Evolutionary conservation across 257 asterid species (phyloP), one percentile per base, ranked within the genome.

Genomic region (Nicotiana obtusifolia): DNA sequence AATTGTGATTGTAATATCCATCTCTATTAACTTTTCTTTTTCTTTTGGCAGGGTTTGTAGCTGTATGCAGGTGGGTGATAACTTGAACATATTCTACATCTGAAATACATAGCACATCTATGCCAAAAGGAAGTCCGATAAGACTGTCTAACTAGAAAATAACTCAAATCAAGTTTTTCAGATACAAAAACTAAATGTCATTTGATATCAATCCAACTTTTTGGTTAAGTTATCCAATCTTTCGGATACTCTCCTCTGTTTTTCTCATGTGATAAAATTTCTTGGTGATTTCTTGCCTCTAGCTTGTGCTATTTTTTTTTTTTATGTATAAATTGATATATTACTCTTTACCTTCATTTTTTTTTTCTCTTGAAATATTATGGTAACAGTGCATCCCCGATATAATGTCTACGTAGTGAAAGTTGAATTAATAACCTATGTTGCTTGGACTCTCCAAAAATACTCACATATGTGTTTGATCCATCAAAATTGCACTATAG

Each of bases 21-120:
- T 57, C 26, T 75, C 82, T 69, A 30, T 28, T 61, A 14, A 64
- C 24, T 37, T 28, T 26, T 19, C 78, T 65, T 44, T 62, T 81
- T 64, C 66, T 37, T 56, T 60, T 82, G 73, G 57, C 89, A 89
- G 92, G 75, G 89, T 89, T 75, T 89, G 90, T 82, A 85, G 89
- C 24, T 89, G 91, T 81, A 87, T 89, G 90, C 89, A 89, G 92
- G 92, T 85, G 84, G 17, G 77, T 62, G 54, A 53, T 22, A 65
- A 19, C 41, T 7, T 71, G 76, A 35, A 64, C 13, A 71, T 11
- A 35, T 68, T 68, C 2, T 9, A 0, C 77, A 68, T 68, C 7
- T 19, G 31, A 17, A 68, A 5, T 35, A 37, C 19, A 68, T 68
- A 35, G 28, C 76, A 33, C 2, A 6, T 64, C n/a, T 64, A 64